phyloP scores from a whole-genome alignment of 495 filamentous ascomycete species.

The Aspergillus mulundensis region DNA sequence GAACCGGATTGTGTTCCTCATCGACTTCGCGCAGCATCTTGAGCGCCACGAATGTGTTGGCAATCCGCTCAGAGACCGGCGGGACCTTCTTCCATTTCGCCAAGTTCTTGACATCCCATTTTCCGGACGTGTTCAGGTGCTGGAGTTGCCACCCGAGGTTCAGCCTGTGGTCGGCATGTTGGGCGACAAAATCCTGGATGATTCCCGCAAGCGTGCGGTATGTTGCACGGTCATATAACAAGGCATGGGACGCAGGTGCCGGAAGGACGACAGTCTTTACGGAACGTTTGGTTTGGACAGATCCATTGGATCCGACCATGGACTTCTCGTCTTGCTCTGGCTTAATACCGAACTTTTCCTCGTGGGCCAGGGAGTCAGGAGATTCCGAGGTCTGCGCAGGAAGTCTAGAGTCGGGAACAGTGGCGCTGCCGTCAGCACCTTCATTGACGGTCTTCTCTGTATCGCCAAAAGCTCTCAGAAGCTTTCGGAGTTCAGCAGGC shows the following conservation, averaged over 20 bases:
- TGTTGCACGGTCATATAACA: conserved; percentile 75
- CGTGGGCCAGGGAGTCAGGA: conserved; percentile 16
- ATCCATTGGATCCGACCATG: conserved; percentile 11
- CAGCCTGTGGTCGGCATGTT: conserved; percentile 71
- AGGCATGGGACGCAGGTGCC: conserved; percentile 72
- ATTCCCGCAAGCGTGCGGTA: conserved; percentile 74
- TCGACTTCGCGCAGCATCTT: conserved; percentile 88
- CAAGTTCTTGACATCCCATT: conserved; percentile 98
- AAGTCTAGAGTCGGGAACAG: conserved; percentile 42
- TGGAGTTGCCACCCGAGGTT: conserved; percentile 86
- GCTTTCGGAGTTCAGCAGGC: conserved; percentile 64
- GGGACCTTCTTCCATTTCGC: conserved; percentile 79
- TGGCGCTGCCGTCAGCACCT: conserved; percentile 40
- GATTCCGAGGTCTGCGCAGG: conserved; percentile 21
- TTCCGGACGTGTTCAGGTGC: conserved; percentile 78
- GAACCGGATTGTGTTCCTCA: conserved; percentile 70
- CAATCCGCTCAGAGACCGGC: conserved; percentile 74
- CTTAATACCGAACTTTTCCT: conserved; percentile 26
- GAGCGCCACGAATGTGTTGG: conserved; percentile 72
- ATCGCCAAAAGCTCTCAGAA: conserved; percentile 55
- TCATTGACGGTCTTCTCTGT: conserved; percentile 12
- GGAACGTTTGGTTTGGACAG: conserved; percentile 32
- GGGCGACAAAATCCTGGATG: conserved; percentile 73
- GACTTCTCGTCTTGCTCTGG: conserved; percentile 19
- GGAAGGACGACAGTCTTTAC: conserved; percentile 72